Evolutionary conservation across 2,329 filamentous ascomycete species (phyloP), one percentile per base, ranked within the genome.

Genomic region (Fusarium sambucinum): DNA sequence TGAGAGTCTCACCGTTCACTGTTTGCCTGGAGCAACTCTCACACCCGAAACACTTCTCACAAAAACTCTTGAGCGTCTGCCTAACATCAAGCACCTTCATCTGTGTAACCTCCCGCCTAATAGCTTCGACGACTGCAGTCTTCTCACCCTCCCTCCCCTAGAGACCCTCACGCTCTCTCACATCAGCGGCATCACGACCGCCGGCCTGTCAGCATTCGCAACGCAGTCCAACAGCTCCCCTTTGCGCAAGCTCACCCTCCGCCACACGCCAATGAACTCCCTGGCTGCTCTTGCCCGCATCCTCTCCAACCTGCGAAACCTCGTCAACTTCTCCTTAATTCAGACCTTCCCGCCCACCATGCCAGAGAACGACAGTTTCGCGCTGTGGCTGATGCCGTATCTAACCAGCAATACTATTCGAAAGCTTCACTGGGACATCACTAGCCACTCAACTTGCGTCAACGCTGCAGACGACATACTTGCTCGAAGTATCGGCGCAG

Each of bases 341-440:
- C 88, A 90, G 73, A 75, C 81, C 3, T 80, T 80, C 30, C 79
- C 86, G 2, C 88, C 88, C 1, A 75, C 81, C n/a, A 84, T 90
- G 71, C 82, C 87, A 1, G 78, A 82, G 16, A 84, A 84, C 54
- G 84, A 85, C 62, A 82, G 84, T 32, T 85, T 85, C 55, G 68
- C 74, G 7, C 84, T 90, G 57, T 88, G 86, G 80, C 84, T 90
- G 66, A 89, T 89, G 77, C 89, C 88, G 0, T 90, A 90, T 69
- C 81, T 90, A 11, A 87, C 87, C 0, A 89, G 86, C 0, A 58
- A 73, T 1, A 86, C 83, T 11, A 75, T 91, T 7, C 77, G 78
- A 25, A 82, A 79, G 51, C 79, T 91, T 6, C 88, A 90, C 77
- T 91, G 89, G 89, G 88, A 90, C 71, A 85, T 92, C 27, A 85